Evolutionary conservation across 306 rosid genomes (phyloP).

Genomic region (Abrus precatorius): DNA sequence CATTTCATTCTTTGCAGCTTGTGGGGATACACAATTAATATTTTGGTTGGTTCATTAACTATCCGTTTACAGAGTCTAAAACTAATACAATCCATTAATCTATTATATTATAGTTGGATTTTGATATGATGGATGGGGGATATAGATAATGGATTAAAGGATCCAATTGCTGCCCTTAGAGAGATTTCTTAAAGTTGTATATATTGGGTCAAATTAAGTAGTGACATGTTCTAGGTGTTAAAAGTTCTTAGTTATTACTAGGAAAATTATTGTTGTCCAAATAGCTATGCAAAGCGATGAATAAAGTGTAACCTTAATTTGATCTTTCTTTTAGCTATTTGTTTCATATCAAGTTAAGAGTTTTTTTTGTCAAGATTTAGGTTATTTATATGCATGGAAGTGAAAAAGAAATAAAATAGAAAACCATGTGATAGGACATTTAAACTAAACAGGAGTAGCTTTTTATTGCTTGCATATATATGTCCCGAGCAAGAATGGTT

Average conservation of each 20-base stretch:
- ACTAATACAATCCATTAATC: not conserved
- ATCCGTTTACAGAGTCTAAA: not conserved
- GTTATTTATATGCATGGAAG: not conserved
- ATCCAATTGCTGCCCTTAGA: not conserved
- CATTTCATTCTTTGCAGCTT: slow-evolving; percentile 23
- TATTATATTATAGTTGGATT: not conserved
- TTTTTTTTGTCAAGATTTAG: not conserved
- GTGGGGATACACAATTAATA: not conserved
- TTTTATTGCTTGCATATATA: not conserved
- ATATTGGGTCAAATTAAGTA: not conserved
- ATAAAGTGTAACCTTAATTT: not conserved
- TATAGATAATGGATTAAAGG: not conserved
- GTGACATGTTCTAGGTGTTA: not conserved
- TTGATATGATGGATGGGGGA: not conserved
- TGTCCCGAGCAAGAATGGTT: not conserved
- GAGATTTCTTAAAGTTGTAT: not conserved
- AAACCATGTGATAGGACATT: not conserved
- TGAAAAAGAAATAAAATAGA: not conserved
- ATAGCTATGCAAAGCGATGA: not conserved
- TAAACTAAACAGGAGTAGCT: not conserved
- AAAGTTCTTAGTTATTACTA: not conserved
- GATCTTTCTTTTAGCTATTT: not conserved
- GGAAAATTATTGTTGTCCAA: not conserved
- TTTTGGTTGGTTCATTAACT: not conserved
- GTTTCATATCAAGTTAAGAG: not conserved